Base-by-base conservation (phyloP, 441 rosid species). In the Omphalea diandra region DNA sequence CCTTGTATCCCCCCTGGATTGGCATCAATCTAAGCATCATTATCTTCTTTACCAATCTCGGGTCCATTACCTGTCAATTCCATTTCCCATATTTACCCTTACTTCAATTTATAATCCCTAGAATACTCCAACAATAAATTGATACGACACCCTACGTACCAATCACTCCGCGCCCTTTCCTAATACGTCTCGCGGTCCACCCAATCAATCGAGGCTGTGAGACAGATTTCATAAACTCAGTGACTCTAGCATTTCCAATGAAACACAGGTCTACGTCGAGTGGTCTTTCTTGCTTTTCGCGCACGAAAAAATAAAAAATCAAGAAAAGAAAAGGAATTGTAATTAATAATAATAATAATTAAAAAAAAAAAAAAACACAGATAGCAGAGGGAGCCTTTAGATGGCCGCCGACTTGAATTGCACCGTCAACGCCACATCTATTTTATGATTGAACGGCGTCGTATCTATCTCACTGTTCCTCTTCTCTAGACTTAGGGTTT, bases 401-500 rank as follows among this genome's bases (percentile, higher is more conserved):
- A 41, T 43, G 73, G 74, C 72, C 75, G 84, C 90, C 90, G 89
- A 84, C 89, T 83, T 68, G 41, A 41, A 0, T 22, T 44, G 67
- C 77, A 63, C 78, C 80, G 75, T 76, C 78, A 72, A 78, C 73
- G 77, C 76, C 22, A 12, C 27, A 27, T 63, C 43, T 53, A 33
- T 26, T 20, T 27, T 4, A 4, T n/a, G 14, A n/a, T 5, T 32
- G 49, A 35, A 80, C 86, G 86, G 70, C 83, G 83, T 72, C 85
- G 73, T 73, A 56, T 76, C 35, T 55, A 67, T 59, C 15, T 63
- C 44, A 7, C 35, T 55, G 69, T 72, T 47, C 74, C 69, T 73
- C 80, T 80, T 65, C 57, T 70, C 77, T 77, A 73, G 81, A 20
- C 66, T 73, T 85, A 81, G 87, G 91, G 89, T 83, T 85, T 78